phyloP scores from a whole-genome alignment of 2,329 filamentous ascomycete species.

The Fusarium robinianum region DNA sequence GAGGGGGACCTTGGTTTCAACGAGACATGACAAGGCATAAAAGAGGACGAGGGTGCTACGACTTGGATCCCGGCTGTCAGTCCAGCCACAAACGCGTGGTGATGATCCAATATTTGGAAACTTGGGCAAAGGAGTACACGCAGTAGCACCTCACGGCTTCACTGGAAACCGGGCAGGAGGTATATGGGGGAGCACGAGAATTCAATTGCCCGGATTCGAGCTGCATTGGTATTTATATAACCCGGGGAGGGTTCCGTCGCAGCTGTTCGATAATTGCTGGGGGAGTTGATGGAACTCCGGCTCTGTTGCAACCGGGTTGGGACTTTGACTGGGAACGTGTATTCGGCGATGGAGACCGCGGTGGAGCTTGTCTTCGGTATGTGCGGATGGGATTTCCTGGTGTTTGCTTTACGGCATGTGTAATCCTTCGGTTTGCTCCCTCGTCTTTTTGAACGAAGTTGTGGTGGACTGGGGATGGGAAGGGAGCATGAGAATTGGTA shows the following conservation, averaged over 20 bases:
- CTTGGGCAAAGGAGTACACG: conserved; percentile 4
- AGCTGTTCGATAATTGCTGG: conserved; percentile 19
- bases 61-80: conserved; percentile 24
- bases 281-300: conserved; percentile 20
- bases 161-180: no score
- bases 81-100: conserved; percentile 15
- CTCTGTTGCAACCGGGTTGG: conserved; percentile 22
- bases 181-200: conserved; percentile 11
- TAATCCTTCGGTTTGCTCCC: no score
- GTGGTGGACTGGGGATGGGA: no score
- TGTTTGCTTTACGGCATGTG: conserved; percentile 31
- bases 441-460: no score
- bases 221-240: conserved; percentile 19
- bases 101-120: conserved; percentile 16
- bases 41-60: conserved; percentile 26
- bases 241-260: conserved; percentile 23
- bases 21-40: conserved; percentile 20
- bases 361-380: conserved; percentile 26
- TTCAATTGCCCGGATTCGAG: conserved; percentile 9
- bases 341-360: conserved; percentile 10
- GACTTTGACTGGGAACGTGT: conserved; percentile 17
- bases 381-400: conserved; percentile 26
- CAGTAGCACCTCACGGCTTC: not conserved
- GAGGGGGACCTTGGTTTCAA: conserved; percentile 13
- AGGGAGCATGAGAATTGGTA: no score